Percentiles rank a stretch among this genome's conserved stretches.
Conservation (phyloP, 257 asterid genomes). For the Jacaranda mimosifolia region DNA sequence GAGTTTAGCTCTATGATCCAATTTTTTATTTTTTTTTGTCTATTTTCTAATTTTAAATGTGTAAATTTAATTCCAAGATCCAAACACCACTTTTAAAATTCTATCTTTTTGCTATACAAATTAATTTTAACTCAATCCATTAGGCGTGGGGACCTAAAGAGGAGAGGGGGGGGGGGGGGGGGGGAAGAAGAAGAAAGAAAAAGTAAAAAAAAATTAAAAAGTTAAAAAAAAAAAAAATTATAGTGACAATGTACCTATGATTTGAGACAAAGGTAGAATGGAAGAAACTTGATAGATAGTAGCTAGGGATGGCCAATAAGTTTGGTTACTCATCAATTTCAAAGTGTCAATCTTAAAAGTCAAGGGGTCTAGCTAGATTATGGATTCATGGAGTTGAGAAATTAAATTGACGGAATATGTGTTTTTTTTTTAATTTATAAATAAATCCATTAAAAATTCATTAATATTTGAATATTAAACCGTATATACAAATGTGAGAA, state of each 20-base stretch:
- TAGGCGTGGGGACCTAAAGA: not conserved
- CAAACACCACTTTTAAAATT: not conserved
- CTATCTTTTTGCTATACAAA: not conserved
- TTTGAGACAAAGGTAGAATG: conserved; percentile 13
- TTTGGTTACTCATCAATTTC: conserved; percentile 23
- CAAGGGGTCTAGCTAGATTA: conserved; percentile 5
- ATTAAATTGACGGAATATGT: no score
- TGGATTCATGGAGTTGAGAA: no score
- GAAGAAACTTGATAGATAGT: not conserved
- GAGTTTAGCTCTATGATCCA: no score
- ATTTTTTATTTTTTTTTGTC: no score
- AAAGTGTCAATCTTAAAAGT: not conserved
- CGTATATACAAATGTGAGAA: no score
- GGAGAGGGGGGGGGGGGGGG: no score
- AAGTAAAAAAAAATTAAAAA: no score
- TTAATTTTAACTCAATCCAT: not conserved
- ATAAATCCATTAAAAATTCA: no score
- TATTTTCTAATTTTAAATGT: not conserved
- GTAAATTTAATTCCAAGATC: not conserved
- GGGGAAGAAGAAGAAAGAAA: no score
- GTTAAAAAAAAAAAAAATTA: not conserved
- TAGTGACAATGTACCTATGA: conserved; percentile 13
- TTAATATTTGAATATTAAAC: no score
- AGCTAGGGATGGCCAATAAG: conserved; percentile 13
- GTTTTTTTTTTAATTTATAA: no score